These are phyloP conservation scores for Suillus alpinus DNA, from an alignment of 768 basidiomycete species.

Conservation along the genomic window DNA sequence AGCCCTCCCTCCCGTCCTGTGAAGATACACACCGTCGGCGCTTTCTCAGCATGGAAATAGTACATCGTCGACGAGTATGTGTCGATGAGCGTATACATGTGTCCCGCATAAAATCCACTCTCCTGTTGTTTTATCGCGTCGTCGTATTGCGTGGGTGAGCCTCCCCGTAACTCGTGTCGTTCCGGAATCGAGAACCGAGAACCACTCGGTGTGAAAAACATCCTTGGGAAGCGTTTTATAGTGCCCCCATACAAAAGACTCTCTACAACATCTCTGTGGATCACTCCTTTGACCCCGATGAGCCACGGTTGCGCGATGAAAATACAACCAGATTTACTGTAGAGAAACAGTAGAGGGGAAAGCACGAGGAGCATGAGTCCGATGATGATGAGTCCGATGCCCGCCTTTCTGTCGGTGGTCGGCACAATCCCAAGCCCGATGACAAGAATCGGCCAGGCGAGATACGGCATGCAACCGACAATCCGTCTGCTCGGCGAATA, in stretches of 20 bases:
- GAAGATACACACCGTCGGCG: conserved; percentile 20
- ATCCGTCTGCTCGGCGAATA: conserved; percentile 7
- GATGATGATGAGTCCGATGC: not conserved
- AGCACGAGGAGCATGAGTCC: conserved; percentile 3
- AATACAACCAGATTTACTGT: conserved; percentile 15
- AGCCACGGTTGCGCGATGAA: conserved; percentile 15
- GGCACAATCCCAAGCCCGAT: not conserved
- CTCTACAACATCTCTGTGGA: conserved; percentile 6
- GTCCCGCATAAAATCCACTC: not conserved
- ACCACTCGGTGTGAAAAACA: not conserved
- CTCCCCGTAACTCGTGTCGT: not conserved
- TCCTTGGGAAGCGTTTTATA: not conserved
- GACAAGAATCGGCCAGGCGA: conserved; percentile 7
- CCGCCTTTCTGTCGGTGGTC: not conserved
- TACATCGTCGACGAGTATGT: conserved; percentile 13
- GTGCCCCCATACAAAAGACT: conserved; percentile 13
- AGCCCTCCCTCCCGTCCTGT: conserved; percentile 21
- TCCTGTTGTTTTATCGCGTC: not conserved
- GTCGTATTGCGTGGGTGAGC: not conserved
- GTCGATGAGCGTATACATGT: conserved; percentile 1
- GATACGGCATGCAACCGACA: conserved; percentile 6
- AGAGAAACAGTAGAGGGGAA: conserved; percentile 9
- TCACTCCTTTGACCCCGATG: conserved; percentile 18
- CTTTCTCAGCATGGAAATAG: conserved; percentile 15
- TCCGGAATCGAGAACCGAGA: not conserved